Base-by-base conservation (phyloP, 306 rosid species). In the Crotalaria pallida region DNA sequence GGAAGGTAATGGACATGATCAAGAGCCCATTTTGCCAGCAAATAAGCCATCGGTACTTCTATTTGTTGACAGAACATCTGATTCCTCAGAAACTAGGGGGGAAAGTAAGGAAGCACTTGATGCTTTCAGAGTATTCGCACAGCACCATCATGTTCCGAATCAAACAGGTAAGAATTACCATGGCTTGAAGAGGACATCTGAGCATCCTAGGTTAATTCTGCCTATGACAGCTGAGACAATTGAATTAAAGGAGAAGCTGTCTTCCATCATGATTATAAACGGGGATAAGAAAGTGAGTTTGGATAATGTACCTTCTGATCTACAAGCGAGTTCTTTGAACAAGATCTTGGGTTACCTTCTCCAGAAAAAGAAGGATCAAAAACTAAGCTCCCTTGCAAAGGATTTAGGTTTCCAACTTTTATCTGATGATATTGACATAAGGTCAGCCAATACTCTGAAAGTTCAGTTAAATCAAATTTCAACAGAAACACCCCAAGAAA, bases 341-440 rank as follows among this genome's bases (percentile, higher is more conserved):
- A 92, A 91, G 81, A 72, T 94, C 27, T 72, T 94, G 79, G 71
- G 75, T 56, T 53, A 66, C 48, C 50, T 87, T 80, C 84, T 85
- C 65, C 82, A 44, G 83, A 79, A 88, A 81, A 85, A 90, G 64
- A 81, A 81, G 65, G 85, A 80, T 44, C 66, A 76, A 41, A 88
- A 80, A 69, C 80, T 94, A 77, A 88, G 96, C 80, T 85, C 96
- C 72, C 83, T 94, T n/a, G 96, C 93, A 21, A 84, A 87, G 79
- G 92, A 87, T 56, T 83, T 90, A 61, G 98, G 98, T 75, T 90
- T 94, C 80, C 96, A 88, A 81, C 97, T 94, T 76, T 67, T 94
- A 76, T 94, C 98, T 66, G 88, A 83, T 74, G 98, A 90, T 68
- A 71, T 90, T 73, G 91, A 94, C 84, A 75, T 94, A 57, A 83